Percentiles rank a stretch among this genome's conserved stretches.
These are phyloP conservation scores for Saccharomycopsis sp. DNA, from an alignment of 805 yeast genomes.

Conservation along the genomic window DNA sequence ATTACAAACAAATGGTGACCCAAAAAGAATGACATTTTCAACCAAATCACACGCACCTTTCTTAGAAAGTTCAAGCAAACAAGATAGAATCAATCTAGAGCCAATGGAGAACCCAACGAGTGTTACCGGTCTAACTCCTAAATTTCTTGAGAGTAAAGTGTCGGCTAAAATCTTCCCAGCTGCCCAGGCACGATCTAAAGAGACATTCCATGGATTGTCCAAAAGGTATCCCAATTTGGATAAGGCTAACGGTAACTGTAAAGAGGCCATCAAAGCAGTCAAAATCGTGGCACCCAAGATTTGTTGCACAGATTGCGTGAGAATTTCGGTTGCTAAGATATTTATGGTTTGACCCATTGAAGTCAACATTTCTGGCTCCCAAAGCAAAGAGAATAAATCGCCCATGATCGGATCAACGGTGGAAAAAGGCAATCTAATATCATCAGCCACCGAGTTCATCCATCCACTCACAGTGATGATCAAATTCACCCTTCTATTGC, in stretches of 20 bases:
- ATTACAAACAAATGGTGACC: conserved; percentile 79
- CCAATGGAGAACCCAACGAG: conserved; percentile 92
- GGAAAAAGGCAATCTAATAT: conserved; percentile 90
- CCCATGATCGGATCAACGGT: conserved; percentile 98
- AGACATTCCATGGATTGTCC: conserved; percentile 98
- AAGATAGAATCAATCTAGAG: conserved; percentile 84
- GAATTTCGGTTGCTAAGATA: conserved; percentile 88
- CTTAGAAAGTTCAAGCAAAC: conserved; percentile 78
- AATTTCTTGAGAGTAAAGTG: conserved; percentile 74
- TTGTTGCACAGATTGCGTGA: conserved; percentile 91
- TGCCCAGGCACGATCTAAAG: conserved; percentile 94
- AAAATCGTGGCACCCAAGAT: conserved; percentile 86
- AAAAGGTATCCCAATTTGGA: conserved; percentile 82
- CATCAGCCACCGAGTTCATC: conserved; percentile 95
- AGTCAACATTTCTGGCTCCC: conserved; percentile 98
- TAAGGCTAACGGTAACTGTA: conserved; percentile 87
- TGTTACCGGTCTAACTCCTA: conserved; percentile 90
- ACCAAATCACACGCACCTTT: conserved; percentile 82
- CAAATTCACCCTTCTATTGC: conserved; percentile 79
- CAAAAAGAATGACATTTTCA: conserved; percentile 82
- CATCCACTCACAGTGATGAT: conserved; percentile 92
- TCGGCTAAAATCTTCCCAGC: conserved; percentile 91
- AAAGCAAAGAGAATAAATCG: conserved; percentile 79
- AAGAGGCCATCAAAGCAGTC: conserved; percentile 84
- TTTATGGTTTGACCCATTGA: conserved; percentile 95